phyloP scores from a whole-genome alignment of 2,329 filamentous ascomycete genomes.

The Cercospora beticola region DNA sequence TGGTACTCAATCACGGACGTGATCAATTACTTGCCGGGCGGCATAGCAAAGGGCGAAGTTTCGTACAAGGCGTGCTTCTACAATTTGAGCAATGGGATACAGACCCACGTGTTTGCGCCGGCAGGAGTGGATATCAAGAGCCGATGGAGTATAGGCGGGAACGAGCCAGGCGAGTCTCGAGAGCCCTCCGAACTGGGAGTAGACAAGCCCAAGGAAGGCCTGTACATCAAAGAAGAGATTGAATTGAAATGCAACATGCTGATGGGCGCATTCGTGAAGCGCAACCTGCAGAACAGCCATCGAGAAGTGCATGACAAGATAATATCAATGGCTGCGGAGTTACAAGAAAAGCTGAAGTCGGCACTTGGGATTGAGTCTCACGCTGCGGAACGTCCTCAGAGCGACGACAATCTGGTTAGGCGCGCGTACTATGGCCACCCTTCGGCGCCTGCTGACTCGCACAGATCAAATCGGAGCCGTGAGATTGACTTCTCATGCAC shows the following conservation, averaged over 20 bases:
- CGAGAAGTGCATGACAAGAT: constrained; percentile 61
- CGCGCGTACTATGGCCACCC: constrained; percentile 9
- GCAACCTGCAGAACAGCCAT: constrained; percentile 76
- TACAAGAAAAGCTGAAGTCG: constrained; percentile 2
- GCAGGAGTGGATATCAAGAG: constrained; percentile 76
- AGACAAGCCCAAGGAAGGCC: constrained; percentile 60
- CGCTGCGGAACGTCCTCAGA: background rate
- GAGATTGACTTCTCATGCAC: constrained; percentile 18
- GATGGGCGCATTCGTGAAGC: constrained; percentile 75
- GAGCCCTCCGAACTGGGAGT: constrained; percentile 63
- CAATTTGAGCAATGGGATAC: constrained; percentile 68
- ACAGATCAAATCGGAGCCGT: constrained; percentile 12
- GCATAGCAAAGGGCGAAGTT: constrained; percentile 63
- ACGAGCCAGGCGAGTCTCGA: constrained; percentile 66
- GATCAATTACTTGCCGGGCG: constrained; percentile 71
- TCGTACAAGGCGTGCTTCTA: constrained; percentile 80
- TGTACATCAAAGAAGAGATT: constrained; percentile 84
- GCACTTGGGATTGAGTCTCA: background rate
- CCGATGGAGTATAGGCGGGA: constrained; percentile 81
- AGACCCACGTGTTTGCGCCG: constrained; percentile 82
- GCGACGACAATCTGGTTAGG: constrained; percentile 9
- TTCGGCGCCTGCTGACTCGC: constrained; percentile 12
- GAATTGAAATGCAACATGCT: constrained; percentile 78
- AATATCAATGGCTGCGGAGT: constrained; percentile 24
- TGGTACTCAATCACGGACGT: constrained; percentile 83